Evolutionary conservation across 2,329 filamentous ascomycete species (phyloP), one percentile per base, ranked within the genome.

Genomic region (Xylogone sp.): DNA sequence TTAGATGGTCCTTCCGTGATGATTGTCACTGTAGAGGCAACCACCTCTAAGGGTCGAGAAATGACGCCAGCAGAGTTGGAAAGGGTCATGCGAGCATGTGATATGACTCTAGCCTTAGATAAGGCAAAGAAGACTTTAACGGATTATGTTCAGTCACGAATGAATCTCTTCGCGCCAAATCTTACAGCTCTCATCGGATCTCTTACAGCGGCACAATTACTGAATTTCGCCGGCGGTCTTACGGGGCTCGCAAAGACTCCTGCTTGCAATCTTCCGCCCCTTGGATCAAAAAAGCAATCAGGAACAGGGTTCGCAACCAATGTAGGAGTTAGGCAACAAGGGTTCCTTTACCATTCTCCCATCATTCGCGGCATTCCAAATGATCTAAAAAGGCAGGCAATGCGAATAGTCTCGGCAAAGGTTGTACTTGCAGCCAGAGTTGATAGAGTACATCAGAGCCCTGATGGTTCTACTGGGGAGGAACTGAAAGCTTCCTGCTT

Each of bases 161-260:
- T 99, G 90, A 94, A 88, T 59, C 78, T 96, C 29, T 97, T 97
- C 66, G 94, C 94, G 3, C 94, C 94, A 0, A 99, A 99, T 63
- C 73, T 97, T 49, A 96, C 94, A 0, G 86, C 84, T 1, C 81
- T 99, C 18, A 88, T 99, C 52, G 94, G 94, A 18, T 94, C 93
- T 0, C 78, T 96, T 18, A 97, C 93, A 2, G 93, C 94, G 7
- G 94, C 94, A 3, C 93, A 97, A 71, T 82, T 99, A n/a, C 87
- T 99, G 62, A 97, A 97, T 69, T 90, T 90, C 53, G 88, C 91
- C 0, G 94, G 94, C 56, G 94, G 94, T 8, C 75, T 99, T 27
- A 88, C 86, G 1, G 90, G 90, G 31, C 79, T 99, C 10, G 91
- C 90, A 42, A 96, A 96, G 68, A 94, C 91, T 2, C 94, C 94